Base-by-base conservation (phyloP, 306 rosid genomes). In the Quillaja saponaria region DNA sequence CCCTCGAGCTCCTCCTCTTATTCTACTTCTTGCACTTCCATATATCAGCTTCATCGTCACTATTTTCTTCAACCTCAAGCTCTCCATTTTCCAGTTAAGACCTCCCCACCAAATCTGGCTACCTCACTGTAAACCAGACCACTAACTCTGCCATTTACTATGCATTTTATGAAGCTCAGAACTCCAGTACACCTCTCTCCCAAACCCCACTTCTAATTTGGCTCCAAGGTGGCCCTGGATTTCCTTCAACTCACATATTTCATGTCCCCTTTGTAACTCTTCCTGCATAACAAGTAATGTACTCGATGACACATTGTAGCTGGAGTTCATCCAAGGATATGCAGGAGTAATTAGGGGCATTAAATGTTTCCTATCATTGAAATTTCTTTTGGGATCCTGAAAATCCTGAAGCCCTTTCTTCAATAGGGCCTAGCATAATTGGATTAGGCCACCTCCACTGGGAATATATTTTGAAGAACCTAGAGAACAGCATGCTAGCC, bases 211-310 rank as follows among this genome's bases (percentile, higher is more conserved):
- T 28, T 13, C 10, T 25, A 1, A 74, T 90, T 7, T 90, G 97
- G 96, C 94, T 90, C 66, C 94, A 90, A 55, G 96, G 96, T 48
- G 97, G 97, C 50, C 96, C 95, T 21, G 6, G 18, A 0, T 15
- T 28, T 52, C 38, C 18, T 5, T 2, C 13, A 15, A 11, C 17
- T 37, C 33, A 10, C 63, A 58, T 10, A 58, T 58, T 1, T 39
- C 0, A n/a, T 58, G 11, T 18, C 63, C 63, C 17, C 48, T 38
- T 15, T 58, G 49, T 6, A 58, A 38, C 13, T 58, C 49, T 19
- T 38, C 16, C 34, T 2, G 20, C 64, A 42, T 41, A 13, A 41
- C 34, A 20, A 13, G 13, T 8, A 59, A 12, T 9, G 64, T 59
- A 13, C 64, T 59, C 0, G 11, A 42, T 13, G 64, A 59, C 12